Conservation (phyloP, 2,329 filamentous ascomycete genomes). For the Diaporthe nobilis region DNA sequence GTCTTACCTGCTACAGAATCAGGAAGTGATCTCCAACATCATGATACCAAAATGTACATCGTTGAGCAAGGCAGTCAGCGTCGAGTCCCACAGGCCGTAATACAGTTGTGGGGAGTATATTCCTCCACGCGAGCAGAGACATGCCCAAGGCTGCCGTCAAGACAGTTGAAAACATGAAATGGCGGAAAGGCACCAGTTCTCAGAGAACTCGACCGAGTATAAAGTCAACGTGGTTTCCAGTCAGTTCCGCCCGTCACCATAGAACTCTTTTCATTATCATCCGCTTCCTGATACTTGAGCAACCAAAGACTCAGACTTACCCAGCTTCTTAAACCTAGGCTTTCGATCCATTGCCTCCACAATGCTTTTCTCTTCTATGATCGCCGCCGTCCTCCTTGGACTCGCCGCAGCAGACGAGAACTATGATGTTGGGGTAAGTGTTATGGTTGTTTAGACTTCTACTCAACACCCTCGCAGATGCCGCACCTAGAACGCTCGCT, state of each 20-base stretch:
- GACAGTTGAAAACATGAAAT: not conserved
- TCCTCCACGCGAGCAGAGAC: not conserved
- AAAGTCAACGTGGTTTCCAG: not conserved
- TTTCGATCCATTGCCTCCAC: not conserved
- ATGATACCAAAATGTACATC: not conserved
- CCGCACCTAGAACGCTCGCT: not conserved
- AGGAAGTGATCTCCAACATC: not conserved
- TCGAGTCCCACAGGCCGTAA: not conserved
- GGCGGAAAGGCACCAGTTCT: not conserved
- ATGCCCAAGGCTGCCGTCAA: not conserved
- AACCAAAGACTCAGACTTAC: not conserved
- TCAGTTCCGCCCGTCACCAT: not conserved
- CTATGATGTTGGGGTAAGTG: not conserved
- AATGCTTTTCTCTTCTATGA: not conserved
- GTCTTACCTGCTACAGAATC: not conserved
- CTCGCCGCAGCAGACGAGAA: not conserved
- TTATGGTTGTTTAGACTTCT: not conserved
- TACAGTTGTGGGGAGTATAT: not conserved
- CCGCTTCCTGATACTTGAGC: not conserved
- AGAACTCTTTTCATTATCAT: not conserved
- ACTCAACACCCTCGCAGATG: not conserved
- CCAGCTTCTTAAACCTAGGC: not conserved
- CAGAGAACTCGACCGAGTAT: not conserved
- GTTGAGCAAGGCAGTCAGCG: not conserved
- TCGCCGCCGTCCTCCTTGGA: not conserved